phyloP scores from a whole-genome alignment of 2,329 filamentous ascomycete genomes.

The Penicillium sp. region DNA sequence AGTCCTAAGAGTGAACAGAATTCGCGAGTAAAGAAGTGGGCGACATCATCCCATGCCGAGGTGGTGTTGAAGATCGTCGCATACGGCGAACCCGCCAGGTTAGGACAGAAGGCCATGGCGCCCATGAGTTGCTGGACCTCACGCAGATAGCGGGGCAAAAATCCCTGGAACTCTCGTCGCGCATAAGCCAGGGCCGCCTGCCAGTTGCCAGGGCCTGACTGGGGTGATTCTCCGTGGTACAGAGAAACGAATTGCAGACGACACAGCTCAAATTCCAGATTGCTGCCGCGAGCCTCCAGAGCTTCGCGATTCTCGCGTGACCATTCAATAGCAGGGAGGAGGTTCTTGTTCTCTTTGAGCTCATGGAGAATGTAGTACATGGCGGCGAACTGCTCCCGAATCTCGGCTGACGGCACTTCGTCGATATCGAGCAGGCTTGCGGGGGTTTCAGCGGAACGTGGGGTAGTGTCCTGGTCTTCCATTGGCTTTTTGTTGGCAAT shows the following conservation, averaged over 20 bases:
- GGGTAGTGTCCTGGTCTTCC: conserved; percentile 24
- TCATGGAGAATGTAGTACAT: conserved; percentile 89
- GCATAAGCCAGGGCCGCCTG: conserved; percentile 68
- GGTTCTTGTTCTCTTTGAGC: conserved; percentile 63
- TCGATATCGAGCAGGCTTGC: conserved; percentile 48
- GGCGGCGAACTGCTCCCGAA: conserved; percentile 74
- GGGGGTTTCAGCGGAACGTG: conserved; percentile 35
- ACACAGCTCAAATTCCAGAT: conserved; percentile 90
- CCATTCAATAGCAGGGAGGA: conserved; percentile 82
- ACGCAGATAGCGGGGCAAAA: conserved; percentile 65
- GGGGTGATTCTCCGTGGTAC: conserved; percentile 62
- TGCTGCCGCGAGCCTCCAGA: conserved; percentile 77
- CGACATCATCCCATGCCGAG: conserved; percentile 73
- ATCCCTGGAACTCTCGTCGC: conserved; percentile 63
- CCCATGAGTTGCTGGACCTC: conserved; percentile 78
- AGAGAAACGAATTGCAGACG: conserved; percentile 86
- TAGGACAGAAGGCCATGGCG: conserved; percentile 72
- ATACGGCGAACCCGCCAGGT: conserved; percentile 73
- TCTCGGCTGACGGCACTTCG: conserved; percentile 56
- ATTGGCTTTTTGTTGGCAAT: conserved; percentile 46
- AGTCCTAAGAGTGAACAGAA: conserved; percentile 90
- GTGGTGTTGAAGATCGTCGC: conserved; percentile 67
- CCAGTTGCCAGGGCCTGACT: conserved; percentile 39
- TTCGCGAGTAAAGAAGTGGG: conserved; percentile 82
- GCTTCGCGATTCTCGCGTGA: conserved; percentile 63